phyloP scores from a whole-genome alignment of 2,329 filamentous ascomycete genomes.

The Xylaria sp. region DNA sequence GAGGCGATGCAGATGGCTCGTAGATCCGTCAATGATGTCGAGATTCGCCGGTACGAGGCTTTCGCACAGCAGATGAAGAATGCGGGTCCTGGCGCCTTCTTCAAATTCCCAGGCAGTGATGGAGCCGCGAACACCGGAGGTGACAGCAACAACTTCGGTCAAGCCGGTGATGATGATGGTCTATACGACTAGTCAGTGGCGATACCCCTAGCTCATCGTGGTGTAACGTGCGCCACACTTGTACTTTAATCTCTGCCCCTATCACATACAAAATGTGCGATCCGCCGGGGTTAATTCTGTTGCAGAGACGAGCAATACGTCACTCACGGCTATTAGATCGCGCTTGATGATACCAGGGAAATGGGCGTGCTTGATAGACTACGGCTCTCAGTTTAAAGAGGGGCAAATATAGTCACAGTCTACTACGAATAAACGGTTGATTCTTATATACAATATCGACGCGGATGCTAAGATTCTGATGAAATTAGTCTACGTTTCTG shows the following conservation, averaged over 20 bases:
- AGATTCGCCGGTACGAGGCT: conserved; percentile 97
- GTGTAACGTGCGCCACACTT: conserved; percentile 32
- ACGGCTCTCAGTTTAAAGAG: conserved; percentile 27
- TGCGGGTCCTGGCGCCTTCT: conserved; percentile 91
- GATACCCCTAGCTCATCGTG: conserved; percentile 31
- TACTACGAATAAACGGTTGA: background rate
- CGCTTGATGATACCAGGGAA: conserved; percentile 13
- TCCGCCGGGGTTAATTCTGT: background rate
- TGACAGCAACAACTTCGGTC: conserved; percentile 71
- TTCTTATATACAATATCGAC: conserved; percentile 7
- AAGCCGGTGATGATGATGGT: conserved; percentile 92
- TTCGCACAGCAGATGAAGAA: conserved; percentile 99
- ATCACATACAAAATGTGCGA: conserved; percentile 6
- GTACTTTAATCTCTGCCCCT: conserved; percentile 54
- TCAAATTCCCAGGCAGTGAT: conserved; percentile 88
- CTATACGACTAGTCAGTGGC: conserved; percentile 80
- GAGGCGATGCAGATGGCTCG: conserved; percentile 97
- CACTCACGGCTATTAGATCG: conserved; percentile 18
- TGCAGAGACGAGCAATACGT: background rate
- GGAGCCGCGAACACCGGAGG: conserved; percentile 71
- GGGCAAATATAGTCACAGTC: conserved; percentile 19
- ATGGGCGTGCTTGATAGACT: conserved; percentile 33
- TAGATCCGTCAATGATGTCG: conserved; percentile 92
- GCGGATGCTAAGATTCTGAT: conserved; percentile 5
- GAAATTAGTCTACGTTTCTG: conserved; percentile 22